phyloP scores from a whole-genome alignment of 2,329 filamentous ascomycete species.

The Passalora sequoiae region DNA sequence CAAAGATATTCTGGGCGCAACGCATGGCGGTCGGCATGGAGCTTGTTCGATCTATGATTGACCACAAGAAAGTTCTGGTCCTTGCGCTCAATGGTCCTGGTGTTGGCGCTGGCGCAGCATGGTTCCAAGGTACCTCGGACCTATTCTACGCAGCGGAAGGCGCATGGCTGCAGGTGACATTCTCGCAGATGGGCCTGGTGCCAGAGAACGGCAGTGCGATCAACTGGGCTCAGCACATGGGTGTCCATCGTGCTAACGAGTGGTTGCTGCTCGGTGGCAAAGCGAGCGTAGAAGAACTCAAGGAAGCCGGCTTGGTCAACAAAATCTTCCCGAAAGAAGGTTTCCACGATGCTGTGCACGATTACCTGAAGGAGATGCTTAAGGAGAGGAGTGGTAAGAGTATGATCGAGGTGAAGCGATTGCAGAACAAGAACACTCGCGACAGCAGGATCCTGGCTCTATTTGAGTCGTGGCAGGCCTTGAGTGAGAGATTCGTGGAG shows the following conservation, averaged over 20 bases:
- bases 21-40: constrained; percentile 23
- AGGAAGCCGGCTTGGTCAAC: constrained; percentile 26
- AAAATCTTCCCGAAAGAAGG: constrained; percentile 25
- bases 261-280: constrained; percentile 28
- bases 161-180: constrained; percentile 27
- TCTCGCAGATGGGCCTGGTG: constrained; percentile 26
- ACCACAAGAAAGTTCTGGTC: constrained; percentile 28
- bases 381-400: constrained; percentile 24
- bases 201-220: constrained; percentile 25
- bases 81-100: constrained; percentile 27
- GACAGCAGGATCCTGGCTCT: constrained; percentile 24
- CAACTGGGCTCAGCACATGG: constrained; percentile 26
- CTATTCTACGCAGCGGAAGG: constrained; percentile 27
- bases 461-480: constrained; percentile 23
- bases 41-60: constrained; percentile 26
- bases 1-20: constrained; percentile 26
- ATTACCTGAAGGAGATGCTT: constrained; percentile 23
- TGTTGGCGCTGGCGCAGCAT: constrained; percentile 27
- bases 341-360: constrained; percentile 25
- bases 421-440: constrained; percentile 22
- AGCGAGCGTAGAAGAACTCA: constrained; percentile 24
- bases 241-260: constrained; percentile 26
- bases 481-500: constrained; percentile 27
- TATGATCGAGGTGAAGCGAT: constrained; percentile 29
- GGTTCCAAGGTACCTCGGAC: constrained; percentile 27